phyloP scores from a whole-genome alignment of 2,329 filamentous ascomycete species.

The Penicillium sp. region DNA sequence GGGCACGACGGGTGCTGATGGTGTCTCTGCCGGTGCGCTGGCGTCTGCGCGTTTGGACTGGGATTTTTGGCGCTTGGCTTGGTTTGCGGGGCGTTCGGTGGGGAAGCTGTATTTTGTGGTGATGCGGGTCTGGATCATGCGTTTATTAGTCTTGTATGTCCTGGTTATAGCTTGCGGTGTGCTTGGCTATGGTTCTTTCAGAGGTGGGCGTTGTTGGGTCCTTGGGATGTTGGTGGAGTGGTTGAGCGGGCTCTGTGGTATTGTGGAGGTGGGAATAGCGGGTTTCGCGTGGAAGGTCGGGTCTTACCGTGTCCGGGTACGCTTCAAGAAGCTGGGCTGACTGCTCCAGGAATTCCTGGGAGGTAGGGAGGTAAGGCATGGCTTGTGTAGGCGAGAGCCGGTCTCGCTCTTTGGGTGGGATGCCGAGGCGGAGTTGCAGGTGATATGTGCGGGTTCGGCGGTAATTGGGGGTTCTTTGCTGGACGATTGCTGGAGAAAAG shows the following conservation, averaged over 20 bases:
- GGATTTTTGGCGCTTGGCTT: conserved; percentile 30
- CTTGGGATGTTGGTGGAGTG: background rate
- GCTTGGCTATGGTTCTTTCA: conserved; percentile 1
- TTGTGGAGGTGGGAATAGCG: background rate
- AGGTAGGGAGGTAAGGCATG: conserved; percentile 79
- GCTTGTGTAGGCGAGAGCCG: conserved; percentile 22
- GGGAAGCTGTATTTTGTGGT: conserved; percentile 85
- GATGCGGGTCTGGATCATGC: conserved; percentile 70
- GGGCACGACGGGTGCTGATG: conserved; percentile 60
- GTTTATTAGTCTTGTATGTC: conserved; percentile 4
- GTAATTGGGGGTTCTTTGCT: too few relatives aligned
- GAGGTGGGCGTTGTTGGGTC: background rate
- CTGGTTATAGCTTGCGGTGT: background rate
- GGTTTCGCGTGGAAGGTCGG: conserved; percentile 1
- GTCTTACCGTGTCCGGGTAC: conserved; percentile 72
- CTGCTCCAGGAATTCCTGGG: conserved; percentile 88
- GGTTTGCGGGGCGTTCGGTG: conserved; percentile 25
- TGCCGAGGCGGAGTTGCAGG: background rate
- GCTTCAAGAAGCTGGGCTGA: conserved; percentile 82
- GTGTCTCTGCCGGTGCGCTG: background rate
- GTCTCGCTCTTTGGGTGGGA: conserved; percentile 10
- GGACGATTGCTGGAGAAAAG: too few relatives aligned
- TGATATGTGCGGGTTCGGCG: too few relatives aligned
- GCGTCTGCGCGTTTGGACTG: conserved; percentile 34
- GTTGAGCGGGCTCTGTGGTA: conserved; percentile 1